phyloP scores from a whole-genome alignment of 192 early-diverging fungal genomes.

The Coemansia sp. region DNA sequence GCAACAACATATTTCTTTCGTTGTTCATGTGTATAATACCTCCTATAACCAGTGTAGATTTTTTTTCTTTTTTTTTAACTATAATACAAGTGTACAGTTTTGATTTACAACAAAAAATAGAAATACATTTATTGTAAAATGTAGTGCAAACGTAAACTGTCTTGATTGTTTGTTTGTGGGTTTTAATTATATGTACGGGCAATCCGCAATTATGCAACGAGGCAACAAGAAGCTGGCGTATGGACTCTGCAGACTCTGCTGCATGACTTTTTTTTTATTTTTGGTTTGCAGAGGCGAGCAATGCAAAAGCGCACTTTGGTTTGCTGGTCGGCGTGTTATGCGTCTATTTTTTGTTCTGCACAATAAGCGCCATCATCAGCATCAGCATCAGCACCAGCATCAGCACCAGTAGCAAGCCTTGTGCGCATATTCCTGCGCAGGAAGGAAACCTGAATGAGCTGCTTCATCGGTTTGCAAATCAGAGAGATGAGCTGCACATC shows the following conservation, averaged over 20 bases:
- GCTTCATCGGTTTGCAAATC: no score
- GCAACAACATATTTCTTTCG: background rate
- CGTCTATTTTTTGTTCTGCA: background rate
- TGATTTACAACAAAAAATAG: background rate
- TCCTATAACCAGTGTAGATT: conserved; percentile 14
- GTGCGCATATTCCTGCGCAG: background rate
- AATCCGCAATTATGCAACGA: conserved; percentile 1
- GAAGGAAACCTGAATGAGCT: background rate
- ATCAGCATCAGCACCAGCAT: no score
- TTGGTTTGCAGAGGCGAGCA: no score
- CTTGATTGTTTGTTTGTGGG: background rate
- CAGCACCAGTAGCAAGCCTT: background rate
- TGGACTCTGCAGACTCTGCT: no score
- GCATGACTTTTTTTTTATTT: no score
- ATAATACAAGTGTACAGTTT: conserved; percentile 3
- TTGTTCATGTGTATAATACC: conserved; percentile 8
- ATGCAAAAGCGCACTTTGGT: background rate
- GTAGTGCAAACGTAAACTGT: background rate
- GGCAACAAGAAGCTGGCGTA: no score
- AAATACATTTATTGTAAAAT: no score
- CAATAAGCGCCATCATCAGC: no score
- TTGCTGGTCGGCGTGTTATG: background rate
- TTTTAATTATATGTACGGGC: background rate
- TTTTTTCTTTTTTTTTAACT: background rate
- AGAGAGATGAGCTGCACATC: no score